These are phyloP conservation scores for Pholiota adiposa DNA, from an alignment of 1,284 basidiomycete species.

Conservation along the genomic window DNA sequence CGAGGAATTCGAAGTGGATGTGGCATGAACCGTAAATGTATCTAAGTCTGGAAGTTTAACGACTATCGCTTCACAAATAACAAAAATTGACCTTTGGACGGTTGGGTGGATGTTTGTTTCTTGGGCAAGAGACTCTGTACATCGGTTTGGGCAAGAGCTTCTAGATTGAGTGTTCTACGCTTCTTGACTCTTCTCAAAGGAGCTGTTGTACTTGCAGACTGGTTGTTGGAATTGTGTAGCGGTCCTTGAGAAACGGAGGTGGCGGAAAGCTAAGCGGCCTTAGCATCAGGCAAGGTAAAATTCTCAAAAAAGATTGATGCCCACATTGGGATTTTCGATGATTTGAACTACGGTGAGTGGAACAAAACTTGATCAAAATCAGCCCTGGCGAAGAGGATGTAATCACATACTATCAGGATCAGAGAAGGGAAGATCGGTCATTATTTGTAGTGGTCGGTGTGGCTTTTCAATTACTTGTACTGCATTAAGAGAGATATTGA, in stretches of 20 bases:
- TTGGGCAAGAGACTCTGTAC: constrained; percentile 33
- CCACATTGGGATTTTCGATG: constrained; percentile 7
- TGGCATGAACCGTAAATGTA: no score
- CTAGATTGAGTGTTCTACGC: constrained; percentile 33
- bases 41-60: not conserved
- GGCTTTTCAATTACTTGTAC: not conserved
- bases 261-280: not conserved
- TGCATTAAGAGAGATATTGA: not conserved
- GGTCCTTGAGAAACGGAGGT: constrained; percentile 1
- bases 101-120: constrained; percentile 14
- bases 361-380: not conserved
- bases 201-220: not conserved
- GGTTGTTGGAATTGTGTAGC: not conserved
- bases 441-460: not conserved
- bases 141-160: constrained; percentile 34
- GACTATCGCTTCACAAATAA: not conserved
- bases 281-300: not conserved
- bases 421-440: not conserved
- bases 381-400: not conserved
- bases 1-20: not conserved
- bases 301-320: not conserved
- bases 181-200: constrained; percentile 28
- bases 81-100: not conserved
- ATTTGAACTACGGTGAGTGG: constrained; percentile 5
- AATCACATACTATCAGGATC: constrained; percentile 7